phyloP scores from a whole-genome alignment of 2,329 filamentous ascomycete genomes.

The Pseudohalonectria lignicola region DNA sequence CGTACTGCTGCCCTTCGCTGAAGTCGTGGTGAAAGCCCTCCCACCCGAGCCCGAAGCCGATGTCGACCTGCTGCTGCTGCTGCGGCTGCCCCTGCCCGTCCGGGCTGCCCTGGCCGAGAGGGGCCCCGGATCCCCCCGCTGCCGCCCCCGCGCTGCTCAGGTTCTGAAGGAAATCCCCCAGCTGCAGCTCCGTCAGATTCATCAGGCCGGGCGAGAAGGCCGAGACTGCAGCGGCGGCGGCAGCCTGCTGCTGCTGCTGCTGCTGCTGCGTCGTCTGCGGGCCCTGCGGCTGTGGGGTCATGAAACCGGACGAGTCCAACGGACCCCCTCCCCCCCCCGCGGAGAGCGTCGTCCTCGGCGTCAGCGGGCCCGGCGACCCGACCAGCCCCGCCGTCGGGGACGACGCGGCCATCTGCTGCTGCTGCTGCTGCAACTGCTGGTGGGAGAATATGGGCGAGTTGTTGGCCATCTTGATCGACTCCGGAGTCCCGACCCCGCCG shows the following conservation, averaged over 20 bases:
- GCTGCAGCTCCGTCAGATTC: constrained; percentile 36
- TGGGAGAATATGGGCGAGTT: constrained; percentile 16
- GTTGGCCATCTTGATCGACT: not conserved
- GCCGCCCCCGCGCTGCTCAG: constrained; percentile 17
- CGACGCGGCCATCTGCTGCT: constrained; percentile 16
- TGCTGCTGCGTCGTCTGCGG: constrained; percentile 19
- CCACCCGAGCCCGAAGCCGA: constrained; percentile 58
- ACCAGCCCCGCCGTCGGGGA: constrained; percentile 10
- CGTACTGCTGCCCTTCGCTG: constrained; percentile 46
- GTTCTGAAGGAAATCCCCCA: constrained; percentile 42
- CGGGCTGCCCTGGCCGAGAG: constrained; percentile 10
- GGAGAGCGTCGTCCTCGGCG: not conserved
- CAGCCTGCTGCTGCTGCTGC: constrained; percentile 15
- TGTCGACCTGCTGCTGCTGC: too few species aligned
- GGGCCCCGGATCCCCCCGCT: constrained; percentile 9
- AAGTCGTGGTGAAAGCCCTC: constrained; percentile 53
- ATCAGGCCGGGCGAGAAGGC: constrained; percentile 12
- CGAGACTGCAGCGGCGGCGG: too few species aligned
- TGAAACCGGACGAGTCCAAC: not conserved
- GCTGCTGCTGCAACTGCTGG: constrained; percentile 21
- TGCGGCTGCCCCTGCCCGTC: too few species aligned
- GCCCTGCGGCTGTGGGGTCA: not conserved
- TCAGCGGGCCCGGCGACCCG: constrained; percentile 14
- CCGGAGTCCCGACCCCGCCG: constrained; percentile 7
- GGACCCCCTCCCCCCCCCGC: not conserved